A percentile compares a stretch with the other conserved stretches of the same genome.
Conservation (phyloP, 2,329 filamentous ascomycete species). For the Cladophialophora yegresii region DNA sequence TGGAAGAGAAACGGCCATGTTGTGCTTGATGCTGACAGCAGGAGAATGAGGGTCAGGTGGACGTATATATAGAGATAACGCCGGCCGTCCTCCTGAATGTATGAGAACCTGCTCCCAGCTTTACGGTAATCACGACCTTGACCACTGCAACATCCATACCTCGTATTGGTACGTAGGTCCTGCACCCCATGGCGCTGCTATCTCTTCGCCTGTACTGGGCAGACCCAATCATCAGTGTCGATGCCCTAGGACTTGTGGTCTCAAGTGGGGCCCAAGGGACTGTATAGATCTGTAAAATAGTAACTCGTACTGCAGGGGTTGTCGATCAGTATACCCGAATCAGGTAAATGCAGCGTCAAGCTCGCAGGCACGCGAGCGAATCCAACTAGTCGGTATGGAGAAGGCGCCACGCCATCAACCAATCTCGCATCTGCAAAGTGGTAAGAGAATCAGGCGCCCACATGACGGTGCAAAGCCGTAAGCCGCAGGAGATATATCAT, state of each 20-base stretch:
- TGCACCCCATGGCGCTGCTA: background rate
- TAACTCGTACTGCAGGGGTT: background rate
- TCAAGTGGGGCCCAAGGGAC: background rate
- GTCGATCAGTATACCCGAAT: background rate
- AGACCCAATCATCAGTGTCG: background rate
- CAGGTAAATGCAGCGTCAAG: background rate
- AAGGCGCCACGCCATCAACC: background rate
- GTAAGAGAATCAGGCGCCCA: background rate
- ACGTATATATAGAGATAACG: background rate
- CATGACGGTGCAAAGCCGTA: background rate
- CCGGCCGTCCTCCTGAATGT: background rate
- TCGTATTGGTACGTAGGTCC: background rate
- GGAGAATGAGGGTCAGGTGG: background rate
- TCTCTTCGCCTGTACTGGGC: background rate
- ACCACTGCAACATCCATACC: background rate
- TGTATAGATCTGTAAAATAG: background rate
- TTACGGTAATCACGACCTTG: background rate
- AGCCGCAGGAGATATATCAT: background rate
- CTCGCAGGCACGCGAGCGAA: background rate
- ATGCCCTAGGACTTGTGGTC: background rate
- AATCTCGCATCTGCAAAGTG: background rate
- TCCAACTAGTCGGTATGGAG: background rate
- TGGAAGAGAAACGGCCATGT: background rate
- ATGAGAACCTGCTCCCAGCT: background rate
- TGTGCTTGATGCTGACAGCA: background rate